Percentiles rank a stretch among this genome's conserved stretches.
These are phyloP conservation scores for Fusarium agapanthi DNA, from an alignment of 2,329 filamentous ascomycete species.

Conservation along the genomic window DNA sequence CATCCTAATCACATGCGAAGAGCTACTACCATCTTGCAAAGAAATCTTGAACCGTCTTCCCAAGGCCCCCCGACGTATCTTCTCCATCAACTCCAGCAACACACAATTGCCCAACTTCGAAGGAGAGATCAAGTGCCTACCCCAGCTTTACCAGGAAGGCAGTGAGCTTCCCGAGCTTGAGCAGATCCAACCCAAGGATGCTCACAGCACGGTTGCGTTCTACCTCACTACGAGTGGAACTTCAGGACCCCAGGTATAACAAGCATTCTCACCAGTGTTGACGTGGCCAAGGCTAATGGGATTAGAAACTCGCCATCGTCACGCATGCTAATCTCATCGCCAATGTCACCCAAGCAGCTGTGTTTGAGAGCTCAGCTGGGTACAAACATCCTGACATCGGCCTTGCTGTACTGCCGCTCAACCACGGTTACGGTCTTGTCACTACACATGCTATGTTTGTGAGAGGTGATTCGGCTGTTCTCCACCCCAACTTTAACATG, in stretches of 20 bases:
- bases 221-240: neutral
- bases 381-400: neutral
- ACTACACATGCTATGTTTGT: neutral
- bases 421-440: neutral
- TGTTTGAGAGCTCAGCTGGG: neutral
- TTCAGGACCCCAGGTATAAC: neutral
- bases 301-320: neutral
- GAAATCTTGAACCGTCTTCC: neutral
- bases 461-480: neutral
- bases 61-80: fast-evolving
- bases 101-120: neutral
- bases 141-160: neutral
- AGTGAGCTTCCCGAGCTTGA: neutral
- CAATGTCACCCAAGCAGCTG: neutral
- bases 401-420: neutral
- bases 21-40: neutral
- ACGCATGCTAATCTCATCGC: neutral
- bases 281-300: fast-evolving
- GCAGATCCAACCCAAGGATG: neutral
- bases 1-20: neutral
- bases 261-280: fast-evolving
- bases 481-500: neutral
- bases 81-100: neutral
- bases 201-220: neutral
- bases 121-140: neutral